Evolutionary conservation across 139 green algal species (phyloP).

Genomic region (Chlamydomonas applanata): DNA sequence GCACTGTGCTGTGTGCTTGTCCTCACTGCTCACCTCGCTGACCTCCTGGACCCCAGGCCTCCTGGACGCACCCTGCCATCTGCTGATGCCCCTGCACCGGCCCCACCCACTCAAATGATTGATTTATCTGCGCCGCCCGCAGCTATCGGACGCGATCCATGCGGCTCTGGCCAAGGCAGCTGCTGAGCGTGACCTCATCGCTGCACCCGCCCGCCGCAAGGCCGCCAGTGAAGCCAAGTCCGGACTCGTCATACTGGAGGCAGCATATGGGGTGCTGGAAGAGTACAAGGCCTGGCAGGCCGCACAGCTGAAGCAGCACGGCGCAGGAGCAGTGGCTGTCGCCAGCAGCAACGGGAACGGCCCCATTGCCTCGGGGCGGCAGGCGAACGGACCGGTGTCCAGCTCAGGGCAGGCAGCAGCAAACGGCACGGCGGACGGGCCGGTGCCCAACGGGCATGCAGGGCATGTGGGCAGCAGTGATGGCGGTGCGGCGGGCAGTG

Average conservation of each 20-base stretch:
- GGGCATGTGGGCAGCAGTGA: background rate
- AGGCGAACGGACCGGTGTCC: no score
- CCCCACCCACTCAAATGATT: no score
- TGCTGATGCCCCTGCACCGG: no score
- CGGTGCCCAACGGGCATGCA: background rate
- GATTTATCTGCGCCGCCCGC: background rate
- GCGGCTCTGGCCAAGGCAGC: background rate
- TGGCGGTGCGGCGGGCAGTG: background rate
- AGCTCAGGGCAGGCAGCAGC: no score
- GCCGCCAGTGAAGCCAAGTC: background rate
- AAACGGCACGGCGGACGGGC: background rate
- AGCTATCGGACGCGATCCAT: background rate
- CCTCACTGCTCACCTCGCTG: no score
- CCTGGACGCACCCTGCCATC: no score
- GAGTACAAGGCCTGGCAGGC: constrained; percentile 14
- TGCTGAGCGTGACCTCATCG: background rate
- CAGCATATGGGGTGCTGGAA: constrained; percentile 47
- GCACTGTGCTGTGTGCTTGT: no score
- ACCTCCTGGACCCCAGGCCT: no score
- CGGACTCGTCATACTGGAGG: constrained; percentile 48
- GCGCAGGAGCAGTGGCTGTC: background rate
- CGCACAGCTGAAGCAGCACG: constrained; percentile 17
- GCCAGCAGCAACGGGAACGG: no score
- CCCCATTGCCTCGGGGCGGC: no score
- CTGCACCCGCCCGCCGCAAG: background rate